A percentile compares a stretch with the other conserved stretches of the same genome.
Evolutionary conservation across 352 stramenopile genomes (phyloP).

Genomic region (Blastocystis sp.): DNA sequence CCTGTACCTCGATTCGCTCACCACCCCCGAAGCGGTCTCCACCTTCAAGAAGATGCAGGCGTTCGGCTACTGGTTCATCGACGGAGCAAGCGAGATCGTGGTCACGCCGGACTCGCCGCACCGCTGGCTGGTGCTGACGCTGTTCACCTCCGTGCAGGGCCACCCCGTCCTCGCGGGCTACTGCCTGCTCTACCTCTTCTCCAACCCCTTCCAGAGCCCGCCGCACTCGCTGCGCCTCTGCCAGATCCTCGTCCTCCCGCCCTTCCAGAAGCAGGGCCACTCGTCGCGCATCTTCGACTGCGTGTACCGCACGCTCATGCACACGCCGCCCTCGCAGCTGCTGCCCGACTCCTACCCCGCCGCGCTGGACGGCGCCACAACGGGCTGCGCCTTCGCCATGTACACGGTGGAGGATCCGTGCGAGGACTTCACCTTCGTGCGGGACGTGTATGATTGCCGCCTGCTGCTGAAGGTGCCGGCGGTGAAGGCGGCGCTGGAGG

Average conservation of each 20-base stretch:
- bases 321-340: background rate
- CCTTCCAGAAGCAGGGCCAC: conserved; percentile 53
- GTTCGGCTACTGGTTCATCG: conserved; percentile 58
- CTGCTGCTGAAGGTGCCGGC: background rate
- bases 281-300: conserved; percentile 22
- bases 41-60: conserved; percentile 52
- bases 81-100: conserved; percentile 57
- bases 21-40: background rate
- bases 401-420: conserved; percentile 60
- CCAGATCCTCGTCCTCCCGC: conserved; percentile 53
- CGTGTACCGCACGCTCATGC: conserved; percentile 14
- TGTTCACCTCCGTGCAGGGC: background rate
- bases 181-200: conserved; percentile 51
- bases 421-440: conserved; percentile 42
- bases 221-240: conserved; percentile 49
- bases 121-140: conserved; percentile 40
- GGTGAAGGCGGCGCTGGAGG: background rate
- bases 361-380: background rate
- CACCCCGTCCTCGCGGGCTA: conserved; percentile 17
- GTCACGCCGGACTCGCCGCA: conserved; percentile 24
- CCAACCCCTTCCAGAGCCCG: conserved; percentile 27
- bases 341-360: conserved; percentile 32
- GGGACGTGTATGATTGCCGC: conserved; percentile 50
- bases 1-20: background rate
- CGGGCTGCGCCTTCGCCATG: conserved; percentile 16